Evolutionary conservation across 1,284 basidiomycete species (phyloP).

Genomic region (Apiotrichum porosum): DNA sequence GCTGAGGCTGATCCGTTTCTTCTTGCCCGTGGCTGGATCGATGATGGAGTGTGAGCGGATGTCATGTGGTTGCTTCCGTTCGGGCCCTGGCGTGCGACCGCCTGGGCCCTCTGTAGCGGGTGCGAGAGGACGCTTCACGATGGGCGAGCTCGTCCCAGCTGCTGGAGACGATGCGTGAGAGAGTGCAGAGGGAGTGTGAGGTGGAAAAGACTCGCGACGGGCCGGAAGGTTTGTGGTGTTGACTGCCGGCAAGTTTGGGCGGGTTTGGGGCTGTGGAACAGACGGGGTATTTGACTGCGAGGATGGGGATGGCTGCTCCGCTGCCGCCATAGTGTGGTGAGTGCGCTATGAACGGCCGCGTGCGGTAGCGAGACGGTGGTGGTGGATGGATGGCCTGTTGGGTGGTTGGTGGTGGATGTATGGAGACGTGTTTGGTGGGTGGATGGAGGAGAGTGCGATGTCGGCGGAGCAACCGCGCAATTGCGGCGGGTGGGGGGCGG

Average conservation of each 20-base stretch:
- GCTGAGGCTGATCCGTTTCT: constrained; percentile 47
- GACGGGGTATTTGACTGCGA: too few species aligned
- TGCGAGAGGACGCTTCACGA: constrained; percentile 8
- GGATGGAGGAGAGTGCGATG: too few species aligned
- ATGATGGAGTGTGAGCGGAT: constrained; percentile 14
- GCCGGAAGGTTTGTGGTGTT: constrained; percentile 1
- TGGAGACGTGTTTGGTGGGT: too few species aligned
- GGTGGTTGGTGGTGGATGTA: too few species aligned
- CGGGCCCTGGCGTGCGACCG: constrained; percentile 5
- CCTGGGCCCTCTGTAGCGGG: constrained; percentile 8
- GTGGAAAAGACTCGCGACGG: constrained; percentile 19
- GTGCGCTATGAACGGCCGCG: too few species aligned
- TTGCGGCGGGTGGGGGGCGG: too few species aligned
- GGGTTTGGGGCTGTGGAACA: constrained; percentile 1
- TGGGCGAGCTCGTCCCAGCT: constrained; percentile 3
- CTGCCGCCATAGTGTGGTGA: too few species aligned
- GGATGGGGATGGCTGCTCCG: too few species aligned
- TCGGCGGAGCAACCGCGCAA: too few species aligned
- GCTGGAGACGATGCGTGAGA: constrained; percentile 25
- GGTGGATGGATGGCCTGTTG: too few species aligned
- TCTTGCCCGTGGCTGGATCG: constrained; percentile 33
- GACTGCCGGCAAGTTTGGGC: not conserved
- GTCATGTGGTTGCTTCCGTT: constrained; percentile 18
- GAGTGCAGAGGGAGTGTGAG: constrained; percentile 24
- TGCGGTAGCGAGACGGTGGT: too few species aligned